Evolutionary conservation across 768 basidiomycete species (phyloP).

Genomic region (Phlebiopsis gigantea): DNA sequence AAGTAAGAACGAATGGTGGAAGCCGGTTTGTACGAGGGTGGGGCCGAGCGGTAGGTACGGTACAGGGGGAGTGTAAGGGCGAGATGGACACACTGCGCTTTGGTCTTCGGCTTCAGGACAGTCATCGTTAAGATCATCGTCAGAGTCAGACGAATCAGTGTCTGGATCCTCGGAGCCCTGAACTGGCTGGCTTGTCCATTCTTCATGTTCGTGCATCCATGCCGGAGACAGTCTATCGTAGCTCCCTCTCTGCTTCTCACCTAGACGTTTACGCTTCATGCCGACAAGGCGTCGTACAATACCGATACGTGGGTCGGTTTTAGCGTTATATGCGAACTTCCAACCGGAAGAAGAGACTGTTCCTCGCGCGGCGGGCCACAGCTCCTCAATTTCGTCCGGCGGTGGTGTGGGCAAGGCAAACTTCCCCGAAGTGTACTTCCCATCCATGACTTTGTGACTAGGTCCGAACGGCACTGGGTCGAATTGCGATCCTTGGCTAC

Average conservation of each 20-base stretch:
- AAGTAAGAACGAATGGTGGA: conserved; percentile 60
- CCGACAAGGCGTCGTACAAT: conserved; percentile 65
- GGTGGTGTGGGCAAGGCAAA: conserved; percentile 65
- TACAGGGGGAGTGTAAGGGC: conserved; percentile 67
- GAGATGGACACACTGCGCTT: conserved; percentile 31
- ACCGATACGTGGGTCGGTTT: conserved; percentile 69
- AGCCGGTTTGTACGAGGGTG: conserved; percentile 59
- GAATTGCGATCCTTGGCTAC: conserved; percentile 34
- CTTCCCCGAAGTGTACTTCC: conserved; percentile 72
- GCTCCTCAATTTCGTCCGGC: conserved; percentile 34
- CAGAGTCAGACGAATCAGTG: conserved; percentile 32
- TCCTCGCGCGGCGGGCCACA: not conserved
- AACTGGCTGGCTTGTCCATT: conserved; percentile 38
- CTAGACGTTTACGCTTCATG: conserved; percentile 54
- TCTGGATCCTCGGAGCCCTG: conserved; percentile 23
- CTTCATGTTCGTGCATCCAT: conserved; percentile 43
- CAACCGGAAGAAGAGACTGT: conserved; percentile 29
- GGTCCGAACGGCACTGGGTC: conserved; percentile 73
- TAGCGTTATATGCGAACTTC: conserved; percentile 49
- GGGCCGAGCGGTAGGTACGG: conserved; percentile 69
- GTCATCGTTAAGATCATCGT: conserved; percentile 25
- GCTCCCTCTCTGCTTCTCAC: conserved; percentile 31
- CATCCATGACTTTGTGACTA: conserved; percentile 58
- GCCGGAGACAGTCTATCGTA: conserved; percentile 32
- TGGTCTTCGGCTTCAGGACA: conserved; percentile 25